Evolutionary conservation across 305 asterid genomes (phyloP).

Genomic region (Stenogyne calaminthoides): DNA sequence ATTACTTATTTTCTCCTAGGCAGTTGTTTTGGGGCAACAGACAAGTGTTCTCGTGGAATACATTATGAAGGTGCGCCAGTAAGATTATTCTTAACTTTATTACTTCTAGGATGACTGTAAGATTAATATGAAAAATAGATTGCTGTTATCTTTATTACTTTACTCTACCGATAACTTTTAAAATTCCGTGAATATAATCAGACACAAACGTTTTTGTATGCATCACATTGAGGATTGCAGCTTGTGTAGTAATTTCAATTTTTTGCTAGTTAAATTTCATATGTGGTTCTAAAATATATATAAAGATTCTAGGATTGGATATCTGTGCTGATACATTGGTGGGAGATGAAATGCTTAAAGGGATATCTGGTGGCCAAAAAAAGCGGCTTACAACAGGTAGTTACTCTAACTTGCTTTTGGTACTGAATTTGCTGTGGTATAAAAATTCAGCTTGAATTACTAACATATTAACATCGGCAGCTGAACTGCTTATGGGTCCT

Average conservation of each 20-base stretch:
- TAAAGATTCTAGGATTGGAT: conserved; percentile 84
- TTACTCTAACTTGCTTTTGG: conserved; percentile 30
- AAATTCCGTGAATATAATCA: conserved; percentile 19
- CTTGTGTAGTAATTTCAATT: conserved; percentile 7
- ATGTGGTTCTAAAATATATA: conserved; percentile 42
- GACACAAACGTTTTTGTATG: not conserved
- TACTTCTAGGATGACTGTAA: conserved; percentile 14
- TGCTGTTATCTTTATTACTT: conserved; percentile 1
- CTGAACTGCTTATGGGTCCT: conserved; percentile 83
- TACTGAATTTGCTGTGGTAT: conserved; percentile 25
- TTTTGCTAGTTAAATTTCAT: conserved; percentile 16
- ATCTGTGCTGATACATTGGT: conserved; percentile 80
- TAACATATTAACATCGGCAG: conserved; percentile 51
- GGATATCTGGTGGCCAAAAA: conserved; percentile 85
- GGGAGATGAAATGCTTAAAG: conserved; percentile 86
- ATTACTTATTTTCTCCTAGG: conserved; percentile 64
- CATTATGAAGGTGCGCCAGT: conserved; percentile 68
- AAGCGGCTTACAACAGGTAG: conserved; percentile 79
- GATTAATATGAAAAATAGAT: not conserved
- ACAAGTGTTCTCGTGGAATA: conserved; percentile 76
- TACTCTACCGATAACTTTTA: conserved; percentile 10
- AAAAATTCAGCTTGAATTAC: conserved; percentile 33
- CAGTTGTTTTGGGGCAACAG: conserved; percentile 82
- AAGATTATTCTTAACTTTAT: conserved; percentile 21
- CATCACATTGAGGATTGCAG: conserved; percentile 12